Percentiles rank a stretch among this genome's conserved stretches.
These are phyloP conservation scores for Podaxis pistillaris DNA, from an alignment of 768 basidiomycete genomes.

Conservation along the genomic window DNA sequence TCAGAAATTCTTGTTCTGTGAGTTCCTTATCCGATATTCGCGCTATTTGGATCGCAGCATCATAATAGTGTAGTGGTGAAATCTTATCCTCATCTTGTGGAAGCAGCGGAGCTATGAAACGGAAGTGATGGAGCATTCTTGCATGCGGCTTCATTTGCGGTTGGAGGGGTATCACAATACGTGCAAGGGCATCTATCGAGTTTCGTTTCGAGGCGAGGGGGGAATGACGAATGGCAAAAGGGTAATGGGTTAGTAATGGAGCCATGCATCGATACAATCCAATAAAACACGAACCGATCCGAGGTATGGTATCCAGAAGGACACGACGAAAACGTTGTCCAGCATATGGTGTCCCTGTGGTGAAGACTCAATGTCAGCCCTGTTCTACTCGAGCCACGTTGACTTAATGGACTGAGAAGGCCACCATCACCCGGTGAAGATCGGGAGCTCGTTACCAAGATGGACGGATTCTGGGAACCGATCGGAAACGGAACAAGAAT, in stretches of 20 bases:
- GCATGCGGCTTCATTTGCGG: slow-evolving; percentile 68
- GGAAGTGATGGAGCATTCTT: slow-evolving; percentile 79
- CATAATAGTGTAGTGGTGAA: slow-evolving; percentile 72
- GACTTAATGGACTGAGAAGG: background rate
- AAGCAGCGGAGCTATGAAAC: slow-evolving; percentile 68
- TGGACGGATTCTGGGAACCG: background rate
- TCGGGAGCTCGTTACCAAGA: background rate
- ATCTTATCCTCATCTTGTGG: slow-evolving; percentile 60
- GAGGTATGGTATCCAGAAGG: slow-evolving; percentile 68
- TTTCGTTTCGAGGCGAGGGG: background rate
- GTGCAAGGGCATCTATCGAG: slow-evolving; percentile 63
- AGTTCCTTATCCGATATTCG: slow-evolving; percentile 59
- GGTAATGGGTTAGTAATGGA: background rate
- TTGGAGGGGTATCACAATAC: slow-evolving; percentile 69
- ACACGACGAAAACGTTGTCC: slow-evolving; percentile 64
- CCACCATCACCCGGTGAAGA: background rate
- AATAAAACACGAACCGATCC: slow-evolving; percentile 52
- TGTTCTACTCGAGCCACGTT: background rate
- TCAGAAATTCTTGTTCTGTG: slow-evolving; percentile 63
- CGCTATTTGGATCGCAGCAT: slow-evolving; percentile 72
- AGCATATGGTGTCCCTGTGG: slow-evolving; percentile 54
- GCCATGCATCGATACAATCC: background rate
- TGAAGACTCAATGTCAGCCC: background rate
- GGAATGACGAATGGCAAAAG: background rate
- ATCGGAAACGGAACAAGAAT: slow-evolving; percentile 1